Percentiles rank a stretch among this genome's conserved stretches.
Conservation (phyloP, 768 basidiomycete species). For the Lactarius tabidus region DNA sequence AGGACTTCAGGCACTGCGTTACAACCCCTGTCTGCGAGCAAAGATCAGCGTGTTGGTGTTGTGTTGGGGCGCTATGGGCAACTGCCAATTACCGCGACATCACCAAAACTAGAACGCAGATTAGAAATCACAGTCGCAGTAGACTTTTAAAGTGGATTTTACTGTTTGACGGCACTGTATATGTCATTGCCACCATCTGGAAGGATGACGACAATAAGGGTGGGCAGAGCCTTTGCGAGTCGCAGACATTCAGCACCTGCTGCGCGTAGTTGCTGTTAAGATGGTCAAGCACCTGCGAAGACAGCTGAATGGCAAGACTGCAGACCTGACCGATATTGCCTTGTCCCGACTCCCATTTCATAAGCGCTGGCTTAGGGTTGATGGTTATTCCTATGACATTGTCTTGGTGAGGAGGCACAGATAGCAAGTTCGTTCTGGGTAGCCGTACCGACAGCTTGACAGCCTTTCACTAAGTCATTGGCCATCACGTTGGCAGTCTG, state of each 20-base stretch:
- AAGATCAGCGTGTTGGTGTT: slow-evolving; percentile 2
- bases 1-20: slow-evolving; percentile 71
- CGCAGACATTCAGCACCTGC: slow-evolving; percentile 46
- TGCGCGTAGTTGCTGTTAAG: slow-evolving; percentile 43
- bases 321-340: slow-evolving; percentile 38
- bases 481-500: slow-evolving; percentile 52
- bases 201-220: slow-evolving; percentile 61
- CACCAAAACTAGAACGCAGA: slow-evolving; percentile 57
- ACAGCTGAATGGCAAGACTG: neutral
- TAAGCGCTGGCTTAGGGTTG: slow-evolving; percentile 39
- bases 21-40: slow-evolving; percentile 59
- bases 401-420: neutral
- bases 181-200: slow-evolving; percentile 75
- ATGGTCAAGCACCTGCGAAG: neutral
- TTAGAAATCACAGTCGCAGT: neutral
- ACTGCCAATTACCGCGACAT: slow-evolving; percentile 45
- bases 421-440: neutral
- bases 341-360: slow-evolving; percentile 57
- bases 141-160: slow-evolving; percentile 30
- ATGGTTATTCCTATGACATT: slow-evolving; percentile 52
- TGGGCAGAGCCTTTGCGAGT: slow-evolving; percentile 43
- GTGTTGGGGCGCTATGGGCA: neutral
- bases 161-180: slow-evolving; percentile 79
- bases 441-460: slow-evolving; percentile 55
- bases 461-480: slow-evolving; percentile 45